These are phyloP conservation scores for Xylaria castorea DNA, from an alignment of 495 filamentous ascomycete species.

Conservation along the genomic window DNA sequence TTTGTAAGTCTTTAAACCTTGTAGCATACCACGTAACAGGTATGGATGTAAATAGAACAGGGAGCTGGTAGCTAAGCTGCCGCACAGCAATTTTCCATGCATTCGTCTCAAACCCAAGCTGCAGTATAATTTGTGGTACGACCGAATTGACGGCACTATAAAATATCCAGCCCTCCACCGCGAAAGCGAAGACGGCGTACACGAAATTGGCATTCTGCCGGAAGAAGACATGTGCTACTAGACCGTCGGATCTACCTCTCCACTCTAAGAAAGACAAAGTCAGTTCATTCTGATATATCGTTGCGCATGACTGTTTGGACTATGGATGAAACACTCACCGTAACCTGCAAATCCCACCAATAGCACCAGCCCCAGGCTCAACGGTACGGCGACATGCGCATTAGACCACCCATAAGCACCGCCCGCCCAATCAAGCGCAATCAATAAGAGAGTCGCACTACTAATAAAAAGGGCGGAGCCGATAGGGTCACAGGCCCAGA, in stretches of 20 bases:
- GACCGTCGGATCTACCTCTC: conserved; percentile 58
- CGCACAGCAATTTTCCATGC: conserved; percentile 55
- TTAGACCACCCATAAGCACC: conserved; percentile 57
- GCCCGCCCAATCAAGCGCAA: conserved; percentile 61
- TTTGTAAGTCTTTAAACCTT: conserved; percentile 57
- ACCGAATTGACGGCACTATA: conserved; percentile 63
- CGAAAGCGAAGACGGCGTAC: conserved; percentile 60
- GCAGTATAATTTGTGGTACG: conserved; percentile 59
- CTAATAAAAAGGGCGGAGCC: conserved; percentile 57
- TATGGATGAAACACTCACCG: conserved; percentile 38
- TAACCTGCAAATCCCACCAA: conserved; percentile 55
- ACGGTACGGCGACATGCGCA: conserved; percentile 56
- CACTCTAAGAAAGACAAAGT: conserved; percentile 49
- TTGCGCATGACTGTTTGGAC: not conserved
- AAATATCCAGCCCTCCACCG: conserved; percentile 65
- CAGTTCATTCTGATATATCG: not conserved
- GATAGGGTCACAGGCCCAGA: conserved; percentile 62
- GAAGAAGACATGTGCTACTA: conserved; percentile 64
- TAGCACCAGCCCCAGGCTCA: conserved; percentile 53
- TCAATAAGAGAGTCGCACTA: conserved; percentile 56
- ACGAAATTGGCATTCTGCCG: conserved; percentile 58
- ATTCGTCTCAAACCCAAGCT: conserved; percentile 59
- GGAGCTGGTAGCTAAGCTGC: conserved; percentile 53
- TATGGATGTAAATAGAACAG: conserved; percentile 45
- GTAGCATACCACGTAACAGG: conserved; percentile 58